Evolutionary conservation across 352 stramenopile genomes (phyloP), one percentile per base, ranked within the genome.

Genomic region (Phytophthora pistaciae): DNA sequence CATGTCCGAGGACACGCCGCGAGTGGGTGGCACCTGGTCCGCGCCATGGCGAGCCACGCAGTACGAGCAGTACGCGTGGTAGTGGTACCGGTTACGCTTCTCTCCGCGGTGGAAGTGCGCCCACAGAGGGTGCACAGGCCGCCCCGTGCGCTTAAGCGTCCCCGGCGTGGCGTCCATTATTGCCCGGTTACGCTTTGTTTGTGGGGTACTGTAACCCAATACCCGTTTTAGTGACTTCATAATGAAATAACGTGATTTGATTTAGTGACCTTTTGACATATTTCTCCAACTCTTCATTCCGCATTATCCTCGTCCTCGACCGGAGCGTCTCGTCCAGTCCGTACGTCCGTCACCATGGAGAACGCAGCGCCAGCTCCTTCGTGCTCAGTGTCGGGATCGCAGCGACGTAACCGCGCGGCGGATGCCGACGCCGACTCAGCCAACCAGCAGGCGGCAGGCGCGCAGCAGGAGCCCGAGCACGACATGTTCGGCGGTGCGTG

Each of bases 81-180:
- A 94, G 53, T 96, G 89, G 68, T 93, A 94, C 21, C 87, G 83
- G 50, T 96, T 96, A 21, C 87, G 85, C 78, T 96, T 96, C 71
- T 92, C 87, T 33, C 89, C 89, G 48, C 89, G 89, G 60, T 94
- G 83, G 74, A 94, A 96, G 60, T 94, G 86, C 25, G 80, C 80
- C 89, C 89, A 94, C 0, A 94, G 76, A 62, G 89, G 89, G 60
- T 96, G 87, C 59, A 84, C 74, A 7, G 89, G 89, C 1, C 89
- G 77, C 29, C 89, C 89, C 1, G 85, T 94, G 60, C 87, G 87
- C 74, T 93, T 92, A n/a, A 56, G 31, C 20, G 66, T 64, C 40
- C 60, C 27, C 23, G 48, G 53, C 20, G 13, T 58, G 11, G 44
- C 36, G 25, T 31, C 33, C n/a, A 50, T 50, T 50, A 23, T 21